Conservation (phyloP, 1,139 yeast genomes). For the Spathaspora jeffriesii region DNA sequence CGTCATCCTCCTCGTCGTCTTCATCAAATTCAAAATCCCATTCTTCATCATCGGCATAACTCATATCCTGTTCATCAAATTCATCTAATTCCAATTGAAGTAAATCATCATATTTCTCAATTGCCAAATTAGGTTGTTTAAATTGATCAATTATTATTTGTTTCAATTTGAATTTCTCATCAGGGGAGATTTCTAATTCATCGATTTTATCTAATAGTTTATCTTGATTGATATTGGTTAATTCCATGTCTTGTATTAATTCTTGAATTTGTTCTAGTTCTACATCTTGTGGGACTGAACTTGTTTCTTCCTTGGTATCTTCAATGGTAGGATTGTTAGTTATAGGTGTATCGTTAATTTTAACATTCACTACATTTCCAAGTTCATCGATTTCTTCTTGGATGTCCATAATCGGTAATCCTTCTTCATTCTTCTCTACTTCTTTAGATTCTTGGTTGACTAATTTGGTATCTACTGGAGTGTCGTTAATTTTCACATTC, state of each 20-base stretch:
- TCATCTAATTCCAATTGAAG: constrained; percentile 48
- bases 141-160: constrained; percentile 21
- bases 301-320: constrained; percentile 9
- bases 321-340: no score
- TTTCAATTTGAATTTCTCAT: constrained; percentile 52
- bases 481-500: constrained; percentile 30
- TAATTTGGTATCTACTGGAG: neutral
- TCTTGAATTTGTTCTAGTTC: constrained; percentile 46
- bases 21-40: constrained; percentile 35
- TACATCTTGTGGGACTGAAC: constrained; percentile 6
- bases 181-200: constrained; percentile 41
- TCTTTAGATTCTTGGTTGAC: neutral
- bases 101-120: constrained; percentile 28
- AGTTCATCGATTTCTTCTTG: no score
- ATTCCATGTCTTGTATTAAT: constrained; percentile 53
- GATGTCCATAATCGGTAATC: no score
- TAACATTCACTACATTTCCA: no score
- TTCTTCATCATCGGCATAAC: constrained; percentile 39
- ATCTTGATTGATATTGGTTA: constrained; percentile 20
- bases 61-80: constrained; percentile 30
- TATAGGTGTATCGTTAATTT: no score
- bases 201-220: constrained; percentile 29
- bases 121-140: constrained; percentile 8
- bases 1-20: constrained; percentile 29
- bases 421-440: no score